Evolutionary conservation across 176 grass and related monocot genomes (phyloP), one percentile per base, ranked within the genome.

Genomic region (Aegilops speltoides): DNA sequence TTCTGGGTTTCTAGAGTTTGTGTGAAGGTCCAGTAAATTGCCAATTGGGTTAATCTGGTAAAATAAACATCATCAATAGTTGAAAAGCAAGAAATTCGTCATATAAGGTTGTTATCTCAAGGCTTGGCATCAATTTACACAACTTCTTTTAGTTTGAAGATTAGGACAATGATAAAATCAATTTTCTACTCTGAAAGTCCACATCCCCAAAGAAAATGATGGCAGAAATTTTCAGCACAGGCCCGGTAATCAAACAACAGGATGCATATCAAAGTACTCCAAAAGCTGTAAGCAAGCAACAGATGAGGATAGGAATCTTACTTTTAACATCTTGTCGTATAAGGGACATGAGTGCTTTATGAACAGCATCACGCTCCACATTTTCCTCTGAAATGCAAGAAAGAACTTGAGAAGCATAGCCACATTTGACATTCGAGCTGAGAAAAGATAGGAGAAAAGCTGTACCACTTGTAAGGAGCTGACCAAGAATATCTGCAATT

Each of bases 321-420:
- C 97, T 95, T 93, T 99, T 97, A 85, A 94, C 90, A 84, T 99
- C 97, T 77, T 99, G 94, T 23, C 97, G 90, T 89, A 99, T 86
- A 82, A 99, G 92, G 23, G 94, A 94, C 92, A 99, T 91, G 75
- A 99, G 78, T 33, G 97, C 94, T 88, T 99, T 99, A 82, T 99
- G 92, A 86, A 95, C 97, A 40, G 97, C 97, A 97, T 99, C 97
- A 78, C 97, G 90, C 89, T 99, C 97, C 76, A 99, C 92, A 90
- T 94, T 99, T 93, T 99, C 97, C 87, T 94, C 97, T 99, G 64
- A 56, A 65, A 87, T 41, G 79, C 26, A 84, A 37, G 10, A 65
- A 56, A 86, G 64, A 84, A 56, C 10, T 79, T 83, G 32, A 85
- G 40, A 87, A 65, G 76, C 57, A 68, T 67, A 41, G 41, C 61